phyloP scores from a whole-genome alignment of 2,329 filamentous ascomycete species.

The Colletotrichum lini region DNA sequence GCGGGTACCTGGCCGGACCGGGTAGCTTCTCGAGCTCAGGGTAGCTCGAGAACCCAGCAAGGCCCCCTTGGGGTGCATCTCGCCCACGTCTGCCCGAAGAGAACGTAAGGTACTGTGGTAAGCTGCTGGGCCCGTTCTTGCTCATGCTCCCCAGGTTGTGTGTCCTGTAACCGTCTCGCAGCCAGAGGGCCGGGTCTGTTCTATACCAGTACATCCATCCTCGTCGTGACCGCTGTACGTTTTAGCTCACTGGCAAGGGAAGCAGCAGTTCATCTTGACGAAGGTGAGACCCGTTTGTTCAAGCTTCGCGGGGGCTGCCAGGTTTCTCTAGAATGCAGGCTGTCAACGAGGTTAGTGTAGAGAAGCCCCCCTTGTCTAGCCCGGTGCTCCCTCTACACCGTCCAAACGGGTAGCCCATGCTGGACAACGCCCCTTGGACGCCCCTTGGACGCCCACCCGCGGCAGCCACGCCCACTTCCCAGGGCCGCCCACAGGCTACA shows the following conservation, averaged over 20 bases:
- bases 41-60: constrained; percentile 8
- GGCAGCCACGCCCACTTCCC: constrained; percentile 36
- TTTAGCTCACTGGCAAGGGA: constrained; percentile 35
- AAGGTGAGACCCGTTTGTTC: constrained; percentile 35
- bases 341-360: constrained; percentile 21
- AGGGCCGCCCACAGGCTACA: constrained; percentile 15
- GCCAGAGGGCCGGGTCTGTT: not conserved
- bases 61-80: not conserved
- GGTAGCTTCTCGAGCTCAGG: constrained; percentile 22
- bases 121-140: not conserved
- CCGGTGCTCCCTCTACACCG: constrained; percentile 30
- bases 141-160: not conserved
- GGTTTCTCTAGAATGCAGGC: constrained; percentile 32
- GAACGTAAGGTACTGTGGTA: not conserved
- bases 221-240: constrained; percentile 14
- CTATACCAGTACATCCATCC: not conserved
- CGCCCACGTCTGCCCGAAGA: not conserved
- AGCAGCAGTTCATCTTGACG: constrained; percentile 30
- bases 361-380: constrained; percentile 29
- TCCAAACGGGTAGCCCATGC: constrained; percentile 40
- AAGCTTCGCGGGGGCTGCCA: constrained; percentile 42
- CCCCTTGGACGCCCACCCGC: constrained; percentile 29
- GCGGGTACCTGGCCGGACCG: constrained; percentile 21
- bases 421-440: constrained; percentile 11
- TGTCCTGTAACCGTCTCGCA: not conserved